Evolutionary conservation across 169 alveolate genomes (phyloP).

Genomic region (Eimeria sp.): DNA sequence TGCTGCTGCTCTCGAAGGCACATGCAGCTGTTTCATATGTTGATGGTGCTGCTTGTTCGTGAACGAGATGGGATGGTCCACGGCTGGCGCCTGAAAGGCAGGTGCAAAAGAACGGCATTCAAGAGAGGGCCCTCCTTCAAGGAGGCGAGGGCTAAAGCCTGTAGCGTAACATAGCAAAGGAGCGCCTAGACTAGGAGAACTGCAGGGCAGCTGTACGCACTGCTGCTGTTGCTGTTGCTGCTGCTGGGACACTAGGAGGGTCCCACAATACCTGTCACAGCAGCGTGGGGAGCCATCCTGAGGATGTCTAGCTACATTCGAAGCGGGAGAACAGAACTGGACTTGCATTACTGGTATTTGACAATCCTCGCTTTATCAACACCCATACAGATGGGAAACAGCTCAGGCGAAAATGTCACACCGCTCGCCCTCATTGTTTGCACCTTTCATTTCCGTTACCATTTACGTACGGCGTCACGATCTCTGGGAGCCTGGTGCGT

Average conservation of each 20-base stretch:
- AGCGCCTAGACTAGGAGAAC: neutral
- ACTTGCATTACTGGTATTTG: too few relatives aligned
- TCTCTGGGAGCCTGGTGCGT: too few relatives aligned
- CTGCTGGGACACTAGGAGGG: neutral
- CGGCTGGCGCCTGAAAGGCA: neutral
- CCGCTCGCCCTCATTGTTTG: too few relatives aligned
- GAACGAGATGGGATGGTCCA: neutral
- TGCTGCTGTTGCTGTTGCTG: neutral
- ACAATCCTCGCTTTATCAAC: too few relatives aligned
- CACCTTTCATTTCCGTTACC: too few relatives aligned
- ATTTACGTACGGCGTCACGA: too few relatives aligned
- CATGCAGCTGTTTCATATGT: conserved; percentile 10
- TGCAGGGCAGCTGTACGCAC: neutral
- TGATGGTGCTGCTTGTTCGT: neutral
- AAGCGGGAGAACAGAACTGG: too few relatives aligned
- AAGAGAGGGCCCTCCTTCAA: neutral
- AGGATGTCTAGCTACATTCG: too few relatives aligned
- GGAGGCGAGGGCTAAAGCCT: neutral
- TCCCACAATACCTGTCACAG: neutral
- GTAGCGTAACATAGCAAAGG: neutral
- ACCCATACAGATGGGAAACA: too few relatives aligned
- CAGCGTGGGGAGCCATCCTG: neutral
- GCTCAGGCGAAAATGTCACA: too few relatives aligned
- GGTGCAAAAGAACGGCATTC: neutral
- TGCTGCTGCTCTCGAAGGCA: conserved; percentile 13